These are phyloP conservation scores for Thuidium tamariscinum DNA, from an alignment of 225 moss, liverwort and hornwort genomes.

Conservation along the genomic window DNA sequence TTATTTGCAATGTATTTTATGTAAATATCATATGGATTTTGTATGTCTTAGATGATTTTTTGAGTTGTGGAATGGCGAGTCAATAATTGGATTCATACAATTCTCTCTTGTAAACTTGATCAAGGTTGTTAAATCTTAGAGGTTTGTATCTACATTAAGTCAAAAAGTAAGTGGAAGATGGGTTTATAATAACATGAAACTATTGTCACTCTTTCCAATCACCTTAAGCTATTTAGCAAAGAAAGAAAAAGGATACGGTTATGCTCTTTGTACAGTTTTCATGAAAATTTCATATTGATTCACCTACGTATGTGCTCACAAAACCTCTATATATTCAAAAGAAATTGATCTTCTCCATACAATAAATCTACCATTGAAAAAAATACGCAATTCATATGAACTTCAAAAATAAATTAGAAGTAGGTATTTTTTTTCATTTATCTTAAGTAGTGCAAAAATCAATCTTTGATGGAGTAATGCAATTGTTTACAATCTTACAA, in stretches of 20 bases:
- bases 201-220: fast-evolving
- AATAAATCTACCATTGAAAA: neutral
- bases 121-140: neutral
- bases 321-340: too few relatives aligned
- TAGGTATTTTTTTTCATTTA: fast-evolving
- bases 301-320: fast-evolving
- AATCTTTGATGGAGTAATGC: fast-evolving
- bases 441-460: fast-evolving
- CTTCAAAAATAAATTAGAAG: neutral
- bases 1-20: fast-evolving
- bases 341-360: neutral
- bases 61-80: fast-evolving
- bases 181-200: neutral
- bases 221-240: neutral
- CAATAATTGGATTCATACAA: neutral
- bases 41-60: neutral
- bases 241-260: fast-evolving
- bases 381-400: neutral
- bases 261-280: neutral
- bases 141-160: neutral
- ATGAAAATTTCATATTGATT: neutral
- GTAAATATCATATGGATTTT: neutral
- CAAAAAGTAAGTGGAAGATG: fast-evolving
- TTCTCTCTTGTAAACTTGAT: neutral
- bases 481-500: fast-evolving